These are phyloP conservation scores for Paecilomyces variotii DNA, from an alignment of 2,329 filamentous ascomycete genomes.

Conservation along the genomic window DNA sequence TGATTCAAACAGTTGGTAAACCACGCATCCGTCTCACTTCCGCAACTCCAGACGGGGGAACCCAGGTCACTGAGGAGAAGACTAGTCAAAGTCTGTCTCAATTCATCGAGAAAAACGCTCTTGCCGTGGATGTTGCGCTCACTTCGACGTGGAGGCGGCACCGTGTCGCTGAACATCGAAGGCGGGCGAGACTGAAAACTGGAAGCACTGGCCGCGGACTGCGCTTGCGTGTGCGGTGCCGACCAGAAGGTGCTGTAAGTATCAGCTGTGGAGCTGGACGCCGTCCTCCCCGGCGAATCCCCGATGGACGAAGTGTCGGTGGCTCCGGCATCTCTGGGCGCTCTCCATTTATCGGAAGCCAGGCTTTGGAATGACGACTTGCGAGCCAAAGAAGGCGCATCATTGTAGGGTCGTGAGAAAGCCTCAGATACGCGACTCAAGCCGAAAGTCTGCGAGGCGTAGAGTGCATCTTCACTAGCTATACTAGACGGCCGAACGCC, in stretches of 20 bases:
- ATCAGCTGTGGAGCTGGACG: constrained; percentile 62
- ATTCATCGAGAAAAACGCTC: constrained; percentile 64
- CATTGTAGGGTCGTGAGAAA: constrained; percentile 22
- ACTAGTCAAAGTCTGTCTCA: constrained; percentile 73
- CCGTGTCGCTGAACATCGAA: constrained; percentile 33
- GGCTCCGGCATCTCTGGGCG: constrained; percentile 49
- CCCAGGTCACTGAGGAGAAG: constrained; percentile 84
- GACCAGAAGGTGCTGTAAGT: constrained; percentile 83
- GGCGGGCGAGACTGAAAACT: constrained; percentile 44
- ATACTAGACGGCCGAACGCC: constrained; percentile 36
- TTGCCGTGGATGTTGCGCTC: constrained; percentile 56
- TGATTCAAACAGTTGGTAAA: constrained; percentile 52
- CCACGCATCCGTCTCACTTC: constrained; percentile 89
- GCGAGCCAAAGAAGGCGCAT: constrained; percentile 33
- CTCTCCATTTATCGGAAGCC: constrained; percentile 58
- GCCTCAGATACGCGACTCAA: constrained; percentile 23
- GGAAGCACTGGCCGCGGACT: constrained; percentile 55
- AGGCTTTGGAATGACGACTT: constrained; percentile 64
- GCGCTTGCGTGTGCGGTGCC: constrained; percentile 62
- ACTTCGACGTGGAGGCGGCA: constrained; percentile 21
- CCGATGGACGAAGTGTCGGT: constrained; percentile 52
- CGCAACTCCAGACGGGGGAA: constrained; percentile 73
- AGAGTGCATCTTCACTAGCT: constrained; percentile 35
- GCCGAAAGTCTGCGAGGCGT: constrained; percentile 19
- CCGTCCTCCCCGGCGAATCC: constrained; percentile 59